A percentile compares a stretch with the other conserved stretches of the same genome.
Evolutionary conservation across 441 rosid species (phyloP).

Genomic region (Hura crepitans): DNA sequence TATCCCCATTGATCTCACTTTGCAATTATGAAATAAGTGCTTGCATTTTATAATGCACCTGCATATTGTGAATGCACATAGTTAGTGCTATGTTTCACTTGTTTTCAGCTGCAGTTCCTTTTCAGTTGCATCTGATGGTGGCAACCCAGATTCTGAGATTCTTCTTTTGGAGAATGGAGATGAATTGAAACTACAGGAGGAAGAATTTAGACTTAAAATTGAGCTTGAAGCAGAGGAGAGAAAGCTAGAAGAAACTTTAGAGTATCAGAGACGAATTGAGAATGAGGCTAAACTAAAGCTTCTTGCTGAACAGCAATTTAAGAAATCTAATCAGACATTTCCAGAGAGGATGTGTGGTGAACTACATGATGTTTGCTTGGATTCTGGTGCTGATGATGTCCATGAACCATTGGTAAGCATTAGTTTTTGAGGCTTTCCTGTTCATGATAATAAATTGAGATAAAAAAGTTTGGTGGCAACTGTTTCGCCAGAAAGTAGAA

Average conservation of each 20-base stretch:
- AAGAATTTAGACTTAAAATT: conserved; percentile 60
- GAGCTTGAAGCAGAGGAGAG: conserved; percentile 90
- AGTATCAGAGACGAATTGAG: conserved; percentile 86
- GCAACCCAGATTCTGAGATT: conserved; percentile 41
- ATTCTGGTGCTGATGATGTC: conserved; percentile 30
- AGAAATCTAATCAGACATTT: conserved; percentile 40
- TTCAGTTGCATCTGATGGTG: conserved; percentile 49
- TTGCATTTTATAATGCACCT: conserved; percentile 11
- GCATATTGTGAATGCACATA: neutral
- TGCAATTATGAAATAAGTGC: conserved; percentile 15
- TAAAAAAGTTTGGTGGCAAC: conserved; percentile 1
- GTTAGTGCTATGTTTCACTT: conserved; percentile 18
- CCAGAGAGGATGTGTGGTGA: conserved; percentile 34
- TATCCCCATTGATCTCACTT: conserved; percentile 26
- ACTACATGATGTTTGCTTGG: conserved; percentile 31
- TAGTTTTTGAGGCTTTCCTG: neutral
- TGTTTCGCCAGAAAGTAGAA: neutral
- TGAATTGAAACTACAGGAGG: conserved; percentile 60
- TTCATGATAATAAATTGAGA: conserved; percentile 10
- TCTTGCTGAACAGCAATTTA: conserved; percentile 67
- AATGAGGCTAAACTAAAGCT: conserved; percentile 86
- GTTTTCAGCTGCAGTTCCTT: conserved; percentile 53
- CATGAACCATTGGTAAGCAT: conserved; percentile 38
- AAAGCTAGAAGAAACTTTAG: conserved; percentile 80
- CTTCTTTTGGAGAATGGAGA: conserved; percentile 38